Base-by-base conservation (phyloP, 129 eudicot genomes). In the Centrapalus pauciflorus region DNA sequence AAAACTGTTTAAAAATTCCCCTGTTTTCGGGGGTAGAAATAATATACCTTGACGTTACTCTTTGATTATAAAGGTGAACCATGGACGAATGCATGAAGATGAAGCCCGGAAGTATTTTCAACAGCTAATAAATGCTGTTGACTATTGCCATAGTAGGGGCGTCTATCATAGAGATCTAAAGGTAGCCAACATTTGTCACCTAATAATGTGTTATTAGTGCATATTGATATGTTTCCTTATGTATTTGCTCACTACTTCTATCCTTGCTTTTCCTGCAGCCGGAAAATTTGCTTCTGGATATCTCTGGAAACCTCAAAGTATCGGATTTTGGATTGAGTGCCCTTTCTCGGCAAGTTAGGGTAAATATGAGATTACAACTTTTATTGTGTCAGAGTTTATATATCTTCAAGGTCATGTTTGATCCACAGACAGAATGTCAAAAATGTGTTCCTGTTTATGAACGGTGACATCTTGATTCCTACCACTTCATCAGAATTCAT, bases 301-400 rank as follows among this genome's bases (percentile, higher is more conserved):
- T 82, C 68, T 65, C 81, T 33, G 98, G 96, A 64, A 88, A 88
- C 68, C 98, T 93, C 50, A 93, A 93, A 83, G 96, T 93, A 79
- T 93, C 96, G 4, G 98, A 93, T 86, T 88, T 93, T 81, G 98
- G 98, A 66, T 73, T 93, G 76, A 93, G 96, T 74, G 98, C 98
- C 63, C 83, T 93, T 62, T 88, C 98, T 40, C 91, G 82, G 68
- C 96, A 93, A 86, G 89, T 88, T 76, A 67, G 91, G 96, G 98
- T 93, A 85, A 72, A 71, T 41, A 35, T 63, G 28, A 63, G 16
- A 17, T 37, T 40, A 17, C 38, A 55, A 28, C 23, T 28, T 63
- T 21, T 30, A 20, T 51, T 25, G 27, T 30, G 37, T 20, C 5
- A 4, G 37, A 50, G 23, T 12, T 7, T 55, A 8, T 56, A 7